Percentiles rank a stretch among this genome's conserved stretches.
Evolutionary conservation across 2,329 filamentous ascomycete species (phyloP).

Genomic region (Pseudocercospora eumusae): DNA sequence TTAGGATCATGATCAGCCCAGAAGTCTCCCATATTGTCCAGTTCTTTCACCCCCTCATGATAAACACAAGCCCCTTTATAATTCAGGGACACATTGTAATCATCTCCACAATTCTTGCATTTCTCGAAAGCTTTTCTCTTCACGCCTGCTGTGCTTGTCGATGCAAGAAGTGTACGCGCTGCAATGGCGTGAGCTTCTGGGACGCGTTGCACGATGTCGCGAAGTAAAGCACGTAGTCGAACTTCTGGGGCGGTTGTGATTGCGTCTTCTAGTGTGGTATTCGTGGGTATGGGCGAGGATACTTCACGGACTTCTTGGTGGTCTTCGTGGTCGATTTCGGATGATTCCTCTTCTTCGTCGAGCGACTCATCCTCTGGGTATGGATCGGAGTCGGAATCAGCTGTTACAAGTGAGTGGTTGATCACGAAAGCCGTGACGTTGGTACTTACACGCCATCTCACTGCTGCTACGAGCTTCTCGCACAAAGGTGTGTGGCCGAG

Average conservation of each 20-base stretch:
- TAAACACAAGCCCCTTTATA: background rate
- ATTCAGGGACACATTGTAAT: conserved; percentile 8
- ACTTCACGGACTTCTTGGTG: background rate
- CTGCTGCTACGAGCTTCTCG: background rate
- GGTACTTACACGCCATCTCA: conserved; percentile 1
- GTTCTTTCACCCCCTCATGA: background rate
- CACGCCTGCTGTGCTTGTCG: background rate
- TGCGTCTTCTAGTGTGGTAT: background rate
- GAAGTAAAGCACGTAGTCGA: background rate
- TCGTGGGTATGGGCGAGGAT: background rate
- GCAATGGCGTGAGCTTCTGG: background rate
- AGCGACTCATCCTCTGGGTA: background rate
- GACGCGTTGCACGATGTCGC: background rate
- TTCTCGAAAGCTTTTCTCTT: conserved; percentile 11
- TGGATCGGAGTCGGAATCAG: background rate
- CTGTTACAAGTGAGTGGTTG: background rate
- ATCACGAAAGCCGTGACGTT: background rate
- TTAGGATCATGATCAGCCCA: conserved; percentile 1
- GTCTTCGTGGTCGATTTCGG: background rate
- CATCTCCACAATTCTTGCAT: background rate
- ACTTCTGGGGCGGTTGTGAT: background rate
- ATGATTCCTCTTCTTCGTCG: background rate
- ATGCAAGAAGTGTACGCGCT: background rate
- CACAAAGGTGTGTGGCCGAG: background rate
- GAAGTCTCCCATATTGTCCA: too few relatives aligned